Conservation (phyloP, 2,329 filamentous ascomycete species). For the Tolypocladium capitatum region DNA sequence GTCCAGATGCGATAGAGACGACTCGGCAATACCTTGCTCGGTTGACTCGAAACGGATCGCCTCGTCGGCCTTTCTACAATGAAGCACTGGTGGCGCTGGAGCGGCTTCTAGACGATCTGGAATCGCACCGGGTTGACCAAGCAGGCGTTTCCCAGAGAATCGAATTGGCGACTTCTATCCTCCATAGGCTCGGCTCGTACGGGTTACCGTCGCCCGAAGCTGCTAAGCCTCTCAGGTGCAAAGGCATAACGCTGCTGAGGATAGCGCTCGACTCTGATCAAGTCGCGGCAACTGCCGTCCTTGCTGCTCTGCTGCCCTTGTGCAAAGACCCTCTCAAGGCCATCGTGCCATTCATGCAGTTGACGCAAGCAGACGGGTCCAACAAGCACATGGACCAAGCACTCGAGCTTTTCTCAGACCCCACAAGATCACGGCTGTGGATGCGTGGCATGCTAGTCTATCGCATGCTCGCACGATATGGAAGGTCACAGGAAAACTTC, state of each 20-base stretch:
- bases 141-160: constrained; percentile 1
- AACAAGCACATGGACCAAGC: constrained; percentile 3
- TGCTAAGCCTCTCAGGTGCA: constrained; percentile 4
- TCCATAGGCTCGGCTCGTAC: constrained; percentile 8
- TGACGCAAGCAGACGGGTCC: constrained; percentile 3
- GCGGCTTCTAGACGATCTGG: constrained; percentile 3
- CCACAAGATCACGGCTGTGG: constrained; percentile 3
- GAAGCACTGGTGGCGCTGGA: constrained; percentile 4
- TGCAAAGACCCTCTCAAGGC: constrained; percentile 10
- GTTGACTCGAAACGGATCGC: not conserved
- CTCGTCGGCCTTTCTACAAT: constrained; percentile 1
- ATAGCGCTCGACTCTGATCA: constrained; percentile 7
- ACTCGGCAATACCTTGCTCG: constrained; percentile 2
- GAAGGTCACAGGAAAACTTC: constrained; percentile 1
- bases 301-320: constrained; percentile 10
- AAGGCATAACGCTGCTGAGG: constrained; percentile 13
- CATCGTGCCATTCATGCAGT: constrained; percentile 3
- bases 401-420: constrained; percentile 5
- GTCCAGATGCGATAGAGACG: not conserved
- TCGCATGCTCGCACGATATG: constrained; percentile 4
- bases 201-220: constrained; percentile 4
- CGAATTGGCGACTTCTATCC: constrained; percentile 5
- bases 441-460: constrained; percentile 6
- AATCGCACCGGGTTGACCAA: not conserved
- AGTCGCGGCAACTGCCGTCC: constrained; percentile 6